Percentiles rank a stretch among this genome's conserved stretches.
Evolutionary conservation across 1,284 basidiomycete species (phyloP).

Genomic region (Microbotryum lychnidis-dioicae): DNA sequence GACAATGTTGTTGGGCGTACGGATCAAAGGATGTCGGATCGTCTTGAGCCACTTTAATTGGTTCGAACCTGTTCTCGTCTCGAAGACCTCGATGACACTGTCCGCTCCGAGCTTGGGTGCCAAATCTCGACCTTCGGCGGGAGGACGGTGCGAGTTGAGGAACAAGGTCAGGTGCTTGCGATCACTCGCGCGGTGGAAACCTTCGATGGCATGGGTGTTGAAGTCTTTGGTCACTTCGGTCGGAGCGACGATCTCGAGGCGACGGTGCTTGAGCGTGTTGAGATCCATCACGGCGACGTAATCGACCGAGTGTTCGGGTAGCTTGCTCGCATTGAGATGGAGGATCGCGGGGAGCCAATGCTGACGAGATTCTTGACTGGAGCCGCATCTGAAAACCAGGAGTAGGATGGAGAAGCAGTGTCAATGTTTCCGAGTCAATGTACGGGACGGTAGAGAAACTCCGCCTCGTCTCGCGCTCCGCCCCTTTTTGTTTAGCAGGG

Average conservation of each 20-base stretch:
- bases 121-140: conserved; percentile 37
- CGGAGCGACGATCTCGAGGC: background rate
- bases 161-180: conserved; percentile 55
- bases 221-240: too few relatives aligned
- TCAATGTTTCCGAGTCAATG: too few relatives aligned
- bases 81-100: conserved; percentile 63
- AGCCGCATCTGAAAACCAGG: conserved; percentile 46
- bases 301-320: conserved; percentile 41
- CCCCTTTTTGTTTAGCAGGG: too few relatives aligned
- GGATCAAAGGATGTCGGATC: conserved; percentile 50
- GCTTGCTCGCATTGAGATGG: conserved; percentile 38
- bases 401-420: too few relatives aligned
- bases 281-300: conserved; percentile 56
- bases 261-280: background rate
- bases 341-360: conserved; percentile 52
- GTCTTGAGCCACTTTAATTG: conserved; percentile 53
- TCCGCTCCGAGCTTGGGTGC: conserved; percentile 55
- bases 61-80: conserved; percentile 47
- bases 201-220: conserved; percentile 56
- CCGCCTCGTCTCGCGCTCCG: too few relatives aligned
- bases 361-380: conserved; percentile 47
- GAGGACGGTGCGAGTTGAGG: conserved; percentile 57
- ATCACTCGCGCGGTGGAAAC: conserved; percentile 51
- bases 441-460: too few relatives aligned
- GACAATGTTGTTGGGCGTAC: conserved; percentile 61